Evolutionary conservation across 1,139 yeast species (phyloP).

Genomic region (Zhuliangozyma parablackwelliae): DNA sequence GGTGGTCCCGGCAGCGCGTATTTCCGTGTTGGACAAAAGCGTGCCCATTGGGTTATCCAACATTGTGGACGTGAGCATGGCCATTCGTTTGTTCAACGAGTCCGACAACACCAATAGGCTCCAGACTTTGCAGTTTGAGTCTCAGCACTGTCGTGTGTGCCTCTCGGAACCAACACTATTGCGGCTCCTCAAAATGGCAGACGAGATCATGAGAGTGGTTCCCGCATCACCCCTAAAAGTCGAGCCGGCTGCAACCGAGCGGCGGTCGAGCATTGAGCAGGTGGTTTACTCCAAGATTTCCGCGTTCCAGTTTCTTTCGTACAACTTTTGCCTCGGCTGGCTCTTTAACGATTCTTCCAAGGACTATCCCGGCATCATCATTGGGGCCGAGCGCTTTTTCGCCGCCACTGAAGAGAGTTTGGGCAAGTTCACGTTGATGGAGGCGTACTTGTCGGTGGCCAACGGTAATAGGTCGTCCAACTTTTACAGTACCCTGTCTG

Average conservation of each 20-base stretch:
- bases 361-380: conserved; percentile 61
- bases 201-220: conserved; percentile 9
- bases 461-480: conserved; percentile 51
- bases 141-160: conserved; percentile 54
- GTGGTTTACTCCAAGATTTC: conserved; percentile 47
- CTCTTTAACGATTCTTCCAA: conserved; percentile 45
- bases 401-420: conserved; percentile 56
- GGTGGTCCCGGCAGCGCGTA: conserved; percentile 36
- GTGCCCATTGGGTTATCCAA: conserved; percentile 44
- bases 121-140: conserved; percentile 53
- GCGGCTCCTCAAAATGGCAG: conserved; percentile 25
- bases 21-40: conserved; percentile 31
- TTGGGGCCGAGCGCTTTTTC: conserved; percentile 70
- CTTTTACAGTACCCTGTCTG: conserved; percentile 47
- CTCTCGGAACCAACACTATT: conserved; percentile 50
- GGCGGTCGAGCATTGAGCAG: conserved; percentile 45
- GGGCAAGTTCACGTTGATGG: conserved; percentile 63
- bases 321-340: conserved; percentile 76
- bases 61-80: conserved; percentile 37
- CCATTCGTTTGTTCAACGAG: conserved; percentile 34
- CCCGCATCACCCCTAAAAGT: conserved; percentile 1
- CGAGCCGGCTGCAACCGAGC: neutral
- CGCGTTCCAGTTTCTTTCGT: conserved; percentile 56
- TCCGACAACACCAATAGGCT: conserved; percentile 14
- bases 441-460: conserved; percentile 63